Conservation (phyloP, 495 filamentous ascomycete species). For the Hypoxylon cercidicola region DNA sequence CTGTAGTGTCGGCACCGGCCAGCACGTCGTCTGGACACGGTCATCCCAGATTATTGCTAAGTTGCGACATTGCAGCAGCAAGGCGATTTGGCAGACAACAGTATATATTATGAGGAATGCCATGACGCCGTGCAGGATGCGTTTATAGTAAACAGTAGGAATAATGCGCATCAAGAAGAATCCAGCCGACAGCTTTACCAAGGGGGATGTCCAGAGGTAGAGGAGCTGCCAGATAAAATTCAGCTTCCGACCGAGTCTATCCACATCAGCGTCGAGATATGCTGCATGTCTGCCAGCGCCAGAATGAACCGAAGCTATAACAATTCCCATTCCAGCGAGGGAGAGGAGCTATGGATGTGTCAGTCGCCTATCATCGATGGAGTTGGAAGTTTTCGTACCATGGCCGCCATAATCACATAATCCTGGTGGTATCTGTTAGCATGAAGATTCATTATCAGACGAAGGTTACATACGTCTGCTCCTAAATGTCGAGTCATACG, state of each 20-base stretch:
- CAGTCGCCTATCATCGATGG: neutral
- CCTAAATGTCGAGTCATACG: conserved; percentile 58
- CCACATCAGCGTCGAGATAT: conserved; percentile 42
- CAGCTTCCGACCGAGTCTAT: conserved; percentile 47
- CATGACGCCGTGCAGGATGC: conserved; percentile 48
- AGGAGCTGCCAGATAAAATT: conserved; percentile 58
- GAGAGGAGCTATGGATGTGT: conserved; percentile 33
- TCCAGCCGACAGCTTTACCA: conserved; percentile 60
- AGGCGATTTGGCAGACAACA: conserved; percentile 45
- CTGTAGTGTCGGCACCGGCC: conserved; percentile 43
- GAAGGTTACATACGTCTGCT: conserved; percentile 54
- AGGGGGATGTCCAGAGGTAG: conserved; percentile 52
- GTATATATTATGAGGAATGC: conserved; percentile 56
- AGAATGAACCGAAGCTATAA: conserved; percentile 50
- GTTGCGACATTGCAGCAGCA: conserved; percentile 45
- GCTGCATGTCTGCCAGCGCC: conserved; percentile 54
- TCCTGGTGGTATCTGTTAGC: conserved; percentile 8
- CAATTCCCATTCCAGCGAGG: conserved; percentile 46
- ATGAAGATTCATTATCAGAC: too few relatives aligned
- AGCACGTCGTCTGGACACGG: conserved; percentile 49
- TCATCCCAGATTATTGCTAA: conserved; percentile 50
- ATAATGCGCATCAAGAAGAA: conserved; percentile 58
- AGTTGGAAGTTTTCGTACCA: conserved; percentile 40
- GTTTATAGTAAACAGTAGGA: conserved; percentile 45
- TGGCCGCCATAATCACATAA: conserved; percentile 50